Evolutionary conservation across 495 filamentous ascomycete genomes (phyloP).

Genomic region (Letharia lupina): DNA sequence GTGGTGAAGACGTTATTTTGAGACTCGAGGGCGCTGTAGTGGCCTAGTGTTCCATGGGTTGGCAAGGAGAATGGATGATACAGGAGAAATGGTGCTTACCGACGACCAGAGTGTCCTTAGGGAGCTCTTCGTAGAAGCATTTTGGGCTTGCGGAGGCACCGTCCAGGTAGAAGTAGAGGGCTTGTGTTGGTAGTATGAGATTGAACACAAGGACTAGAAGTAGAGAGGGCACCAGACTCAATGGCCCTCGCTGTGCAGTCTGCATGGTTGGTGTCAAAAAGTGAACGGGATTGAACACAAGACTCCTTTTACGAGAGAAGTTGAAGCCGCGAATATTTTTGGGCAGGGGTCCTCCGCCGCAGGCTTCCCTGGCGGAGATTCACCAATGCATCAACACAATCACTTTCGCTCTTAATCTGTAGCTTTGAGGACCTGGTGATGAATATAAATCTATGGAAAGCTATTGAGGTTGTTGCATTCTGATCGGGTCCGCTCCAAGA

Average conservation of each 20-base stretch:
- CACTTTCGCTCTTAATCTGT: background rate
- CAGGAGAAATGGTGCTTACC: slow-evolving; percentile 41
- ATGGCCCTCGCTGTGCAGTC: slow-evolving; percentile 6
- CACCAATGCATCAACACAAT: background rate
- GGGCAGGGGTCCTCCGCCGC: slow-evolving; percentile 12
- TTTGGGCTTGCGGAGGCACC: slow-evolving; percentile 64
- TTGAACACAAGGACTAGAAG: slow-evolving; percentile 17
- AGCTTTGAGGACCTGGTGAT: background rate
- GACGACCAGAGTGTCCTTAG: slow-evolving; percentile 93
- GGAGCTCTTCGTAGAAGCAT: slow-evolving; percentile 98
- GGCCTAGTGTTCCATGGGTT: slow-evolving; percentile 40
- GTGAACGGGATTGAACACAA: slow-evolving; percentile 7
- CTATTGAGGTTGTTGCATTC: background rate
- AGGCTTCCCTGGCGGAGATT: background rate
- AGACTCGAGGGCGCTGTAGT: slow-evolving; percentile 75
- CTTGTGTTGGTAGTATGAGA: slow-evolving; percentile 55
- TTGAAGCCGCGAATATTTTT: slow-evolving; percentile 11
- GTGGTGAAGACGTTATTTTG: slow-evolving; percentile 51
- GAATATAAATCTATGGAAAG: background rate
- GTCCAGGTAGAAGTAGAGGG: slow-evolving; percentile 95
- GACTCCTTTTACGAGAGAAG: slow-evolving; percentile 11
- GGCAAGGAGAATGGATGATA: background rate
- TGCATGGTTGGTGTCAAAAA: slow-evolving; percentile 12
- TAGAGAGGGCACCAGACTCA: background rate
- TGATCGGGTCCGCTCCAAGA: background rate